phyloP scores from a whole-genome alignment of 441 rosid genomes.

The Corymbia calophylla region DNA sequence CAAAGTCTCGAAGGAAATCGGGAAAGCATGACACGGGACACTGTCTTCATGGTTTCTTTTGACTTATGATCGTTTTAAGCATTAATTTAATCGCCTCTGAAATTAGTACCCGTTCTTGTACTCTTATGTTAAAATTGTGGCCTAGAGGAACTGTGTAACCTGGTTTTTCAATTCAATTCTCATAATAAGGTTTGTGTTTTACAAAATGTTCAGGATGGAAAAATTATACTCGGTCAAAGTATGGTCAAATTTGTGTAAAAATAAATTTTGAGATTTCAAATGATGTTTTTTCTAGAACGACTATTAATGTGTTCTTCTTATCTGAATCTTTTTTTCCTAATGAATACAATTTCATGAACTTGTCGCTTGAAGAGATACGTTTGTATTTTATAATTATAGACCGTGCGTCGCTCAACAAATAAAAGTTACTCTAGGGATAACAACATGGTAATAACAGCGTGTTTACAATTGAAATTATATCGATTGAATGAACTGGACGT shows the following conservation, averaged over 20 bases:
- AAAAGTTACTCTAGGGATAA: too few species aligned
- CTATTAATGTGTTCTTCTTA: neutral
- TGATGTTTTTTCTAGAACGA: neutral
- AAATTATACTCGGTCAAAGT: too few species aligned
- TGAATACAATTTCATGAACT: neutral
- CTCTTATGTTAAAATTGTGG: neutral
- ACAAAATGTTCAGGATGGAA: neutral
- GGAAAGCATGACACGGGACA: too few species aligned
- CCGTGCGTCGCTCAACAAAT: rapidly evolving
- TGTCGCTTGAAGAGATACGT: neutral
- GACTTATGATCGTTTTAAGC: neutral
- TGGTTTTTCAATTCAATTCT: neutral
- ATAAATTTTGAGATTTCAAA: neutral
- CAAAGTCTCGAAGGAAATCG: too few species aligned
- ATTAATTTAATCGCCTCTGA: too few species aligned
- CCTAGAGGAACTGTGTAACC: neutral
- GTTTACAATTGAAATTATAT: neutral
- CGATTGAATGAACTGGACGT: neutral
- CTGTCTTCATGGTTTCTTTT: too few species aligned
- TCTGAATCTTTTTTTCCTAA: neutral
- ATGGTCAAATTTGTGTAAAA: neutral
- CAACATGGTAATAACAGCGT: too few species aligned
- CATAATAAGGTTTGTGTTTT: neutral
- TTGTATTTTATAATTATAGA: neutral
- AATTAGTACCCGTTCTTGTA: neutral